Conservation (phyloP, 352 stramenopile genomes). For the Aphanomyces invadans region DNA sequence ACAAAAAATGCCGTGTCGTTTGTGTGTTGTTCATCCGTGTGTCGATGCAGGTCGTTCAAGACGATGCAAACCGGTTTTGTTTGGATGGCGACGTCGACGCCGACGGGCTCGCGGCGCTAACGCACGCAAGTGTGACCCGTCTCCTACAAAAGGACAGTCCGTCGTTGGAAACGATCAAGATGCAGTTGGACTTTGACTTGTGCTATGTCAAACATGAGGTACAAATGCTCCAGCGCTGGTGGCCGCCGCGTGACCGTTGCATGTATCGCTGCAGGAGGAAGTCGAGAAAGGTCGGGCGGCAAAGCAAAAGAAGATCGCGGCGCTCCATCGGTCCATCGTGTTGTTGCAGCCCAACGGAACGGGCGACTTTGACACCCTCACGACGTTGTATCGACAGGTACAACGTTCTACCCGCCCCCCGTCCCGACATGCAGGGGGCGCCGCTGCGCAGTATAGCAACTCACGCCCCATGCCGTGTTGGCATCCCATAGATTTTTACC, state of each 20-base stretch:
- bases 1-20: constrained; percentile 14
- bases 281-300: constrained; percentile 47
- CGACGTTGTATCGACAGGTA: constrained; percentile 82
- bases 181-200: constrained; percentile 92
- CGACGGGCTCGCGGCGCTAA: constrained; percentile 5
- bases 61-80: constrained; percentile 18
- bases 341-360: constrained; percentile 62
- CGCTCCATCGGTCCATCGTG: constrained; percentile 68
- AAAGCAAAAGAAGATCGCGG: constrained; percentile 49
- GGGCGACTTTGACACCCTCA: constrained; percentile 87
- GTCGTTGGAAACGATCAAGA: constrained; percentile 88
- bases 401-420: no score
- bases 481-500: constrained; percentile 72
- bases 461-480: no score
- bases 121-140: constrained; percentile 56
- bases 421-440: no score
- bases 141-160: constrained; percentile 73
- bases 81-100: constrained; percentile 22
- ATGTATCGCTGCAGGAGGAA: constrained; percentile 37
- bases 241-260: no score
- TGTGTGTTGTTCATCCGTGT: constrained; percentile 3
- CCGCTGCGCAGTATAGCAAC: no score
- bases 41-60: constrained; percentile 20
- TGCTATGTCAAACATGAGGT: constrained; percentile 77
- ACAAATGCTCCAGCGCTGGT: background rate